Percentiles rank a stretch among this genome's conserved stretches.
phyloP scores from a whole-genome alignment of 768 basidiomycete species.

The Boletus tylopilopsis region DNA sequence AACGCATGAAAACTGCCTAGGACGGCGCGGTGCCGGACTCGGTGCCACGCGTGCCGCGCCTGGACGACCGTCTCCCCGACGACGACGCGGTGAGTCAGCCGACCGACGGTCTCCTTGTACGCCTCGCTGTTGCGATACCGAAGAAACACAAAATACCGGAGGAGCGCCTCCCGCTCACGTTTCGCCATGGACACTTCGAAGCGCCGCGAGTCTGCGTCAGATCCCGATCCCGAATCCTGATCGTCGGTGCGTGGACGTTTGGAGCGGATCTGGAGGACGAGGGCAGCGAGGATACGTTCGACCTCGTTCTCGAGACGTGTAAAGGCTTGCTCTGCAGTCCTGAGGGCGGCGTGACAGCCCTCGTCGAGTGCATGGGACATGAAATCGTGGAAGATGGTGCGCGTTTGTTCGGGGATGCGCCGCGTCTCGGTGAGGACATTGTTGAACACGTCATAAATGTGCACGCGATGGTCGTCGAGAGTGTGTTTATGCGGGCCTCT shows the following conservation, averaged over 20 bases:
- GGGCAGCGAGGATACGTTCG: slow-evolving; percentile 35
- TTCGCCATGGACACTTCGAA: slow-evolving; percentile 22
- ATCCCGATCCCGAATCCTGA: not conserved
- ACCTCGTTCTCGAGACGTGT: slow-evolving; percentile 40
- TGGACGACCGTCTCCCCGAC: slow-evolving; percentile 20
- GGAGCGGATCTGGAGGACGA: slow-evolving; percentile 34
- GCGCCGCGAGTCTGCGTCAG: not conserved
- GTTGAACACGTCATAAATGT: slow-evolving; percentile 50
- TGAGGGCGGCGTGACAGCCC: slow-evolving; percentile 35
- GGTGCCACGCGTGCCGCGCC: slow-evolving; percentile 25
- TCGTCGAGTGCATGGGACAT: slow-evolving; percentile 29
- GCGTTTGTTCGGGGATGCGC: slow-evolving; percentile 31
- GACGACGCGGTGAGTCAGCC: slow-evolving; percentile 23
- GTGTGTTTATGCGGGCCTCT: slow-evolving; percentile 30
- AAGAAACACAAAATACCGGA: slow-evolving; percentile 51
- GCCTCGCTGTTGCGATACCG: slow-evolving; percentile 54
- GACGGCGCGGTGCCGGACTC: slow-evolving; percentile 25
- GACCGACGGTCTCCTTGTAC: slow-evolving; percentile 38
- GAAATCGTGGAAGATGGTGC: slow-evolving; percentile 45
- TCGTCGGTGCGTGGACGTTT: not conserved
- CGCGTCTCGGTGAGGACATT: slow-evolving; percentile 47
- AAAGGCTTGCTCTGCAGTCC: slow-evolving; percentile 44
- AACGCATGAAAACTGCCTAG: slow-evolving; percentile 30
- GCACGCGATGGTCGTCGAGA: slow-evolving; percentile 39
- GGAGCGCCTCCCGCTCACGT: slow-evolving; percentile 35